These are phyloP conservation scores for Globisporangium paddicum DNA, from an alignment of 352 stramenopile species.

Conservation along the genomic window DNA sequence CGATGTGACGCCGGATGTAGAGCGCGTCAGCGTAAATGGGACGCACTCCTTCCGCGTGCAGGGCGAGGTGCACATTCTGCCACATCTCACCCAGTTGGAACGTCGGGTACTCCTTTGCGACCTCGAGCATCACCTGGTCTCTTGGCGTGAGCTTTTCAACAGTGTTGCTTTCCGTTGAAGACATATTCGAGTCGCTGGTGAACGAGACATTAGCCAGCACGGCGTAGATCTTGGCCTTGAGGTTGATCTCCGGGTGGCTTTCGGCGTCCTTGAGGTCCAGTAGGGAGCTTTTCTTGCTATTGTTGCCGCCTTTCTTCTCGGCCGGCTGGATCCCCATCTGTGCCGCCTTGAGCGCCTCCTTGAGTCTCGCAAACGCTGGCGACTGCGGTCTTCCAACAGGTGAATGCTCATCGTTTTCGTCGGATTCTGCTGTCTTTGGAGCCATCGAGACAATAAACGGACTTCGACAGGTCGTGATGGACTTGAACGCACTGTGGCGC, in stretches of 20 bases:
- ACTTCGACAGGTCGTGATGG: constrained; percentile 36
- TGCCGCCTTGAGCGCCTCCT: constrained; percentile 57
- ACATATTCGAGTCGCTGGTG: constrained; percentile 18
- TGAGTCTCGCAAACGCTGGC: constrained; percentile 63
- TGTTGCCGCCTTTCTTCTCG: constrained; percentile 11
- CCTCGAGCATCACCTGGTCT: constrained; percentile 66
- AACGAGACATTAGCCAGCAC: constrained; percentile 66
- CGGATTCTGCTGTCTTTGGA: not conserved
- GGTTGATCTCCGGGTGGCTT: constrained; percentile 41
- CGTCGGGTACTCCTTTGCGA: constrained; percentile 66
- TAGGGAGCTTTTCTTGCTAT: constrained; percentile 14
- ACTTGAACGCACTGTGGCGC: constrained; percentile 46
- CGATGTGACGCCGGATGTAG: constrained; percentile 66
- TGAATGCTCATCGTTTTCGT: not conserved
- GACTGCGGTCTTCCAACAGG: constrained; percentile 33
- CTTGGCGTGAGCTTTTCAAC: constrained; percentile 23
- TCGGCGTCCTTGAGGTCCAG: constrained; percentile 29
- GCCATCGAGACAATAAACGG: constrained; percentile 32
- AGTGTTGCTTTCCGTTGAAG: not conserved
- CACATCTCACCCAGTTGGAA: constrained; percentile 71
- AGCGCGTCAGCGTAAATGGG: constrained; percentile 73
- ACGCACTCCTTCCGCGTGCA: constrained; percentile 57
- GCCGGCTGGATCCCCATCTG: constrained; percentile 15
- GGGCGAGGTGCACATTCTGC: constrained; percentile 58
- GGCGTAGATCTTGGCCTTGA: constrained; percentile 71